phyloP scores from a whole-genome alignment of 176 grass and related monocot genomes.

The Raddia guianensis region DNA sequence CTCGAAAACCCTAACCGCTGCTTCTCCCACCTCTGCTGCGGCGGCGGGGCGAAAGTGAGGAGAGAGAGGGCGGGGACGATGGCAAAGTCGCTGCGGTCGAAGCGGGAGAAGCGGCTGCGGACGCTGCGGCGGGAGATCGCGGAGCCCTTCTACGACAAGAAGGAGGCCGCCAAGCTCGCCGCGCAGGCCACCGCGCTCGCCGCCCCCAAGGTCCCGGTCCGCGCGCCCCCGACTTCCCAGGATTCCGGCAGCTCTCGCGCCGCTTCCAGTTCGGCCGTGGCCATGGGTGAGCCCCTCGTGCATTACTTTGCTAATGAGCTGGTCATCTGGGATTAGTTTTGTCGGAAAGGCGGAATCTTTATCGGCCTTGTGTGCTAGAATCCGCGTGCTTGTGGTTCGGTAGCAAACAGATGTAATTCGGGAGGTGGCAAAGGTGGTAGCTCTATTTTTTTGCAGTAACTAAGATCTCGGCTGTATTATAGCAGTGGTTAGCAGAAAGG shows the following conservation, averaged over 20 bases:
- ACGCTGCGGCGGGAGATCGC: constrained; percentile 78
- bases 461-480: not conserved
- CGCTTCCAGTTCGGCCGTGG: constrained; percentile 19
- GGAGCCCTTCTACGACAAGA: constrained; percentile 95
- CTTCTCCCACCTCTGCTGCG: not conserved
- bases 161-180: constrained; percentile 82
- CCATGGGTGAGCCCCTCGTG: constrained; percentile 47
- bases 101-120: constrained; percentile 85
- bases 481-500: not conserved
- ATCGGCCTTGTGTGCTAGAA: not conserved
- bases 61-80: constrained; percentile 40
- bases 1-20: constrained; percentile 60
- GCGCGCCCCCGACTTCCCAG: constrained; percentile 48
- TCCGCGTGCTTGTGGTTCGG: not conserved
- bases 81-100: constrained; percentile 93
- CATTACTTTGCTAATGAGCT: not conserved
- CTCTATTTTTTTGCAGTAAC: not conserved
- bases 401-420: not conserved
- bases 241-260: constrained; percentile 40
- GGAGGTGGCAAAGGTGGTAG: not conserved
- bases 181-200: constrained; percentile 85
- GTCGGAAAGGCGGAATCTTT: not conserved
- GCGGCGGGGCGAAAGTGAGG: constrained; percentile 37
- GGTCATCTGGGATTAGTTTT: not conserved
- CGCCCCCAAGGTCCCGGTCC: constrained; percentile 63